phyloP scores from a whole-genome alignment of 2,329 filamentous ascomycete genomes.

The Fusarium proliferatum region DNA sequence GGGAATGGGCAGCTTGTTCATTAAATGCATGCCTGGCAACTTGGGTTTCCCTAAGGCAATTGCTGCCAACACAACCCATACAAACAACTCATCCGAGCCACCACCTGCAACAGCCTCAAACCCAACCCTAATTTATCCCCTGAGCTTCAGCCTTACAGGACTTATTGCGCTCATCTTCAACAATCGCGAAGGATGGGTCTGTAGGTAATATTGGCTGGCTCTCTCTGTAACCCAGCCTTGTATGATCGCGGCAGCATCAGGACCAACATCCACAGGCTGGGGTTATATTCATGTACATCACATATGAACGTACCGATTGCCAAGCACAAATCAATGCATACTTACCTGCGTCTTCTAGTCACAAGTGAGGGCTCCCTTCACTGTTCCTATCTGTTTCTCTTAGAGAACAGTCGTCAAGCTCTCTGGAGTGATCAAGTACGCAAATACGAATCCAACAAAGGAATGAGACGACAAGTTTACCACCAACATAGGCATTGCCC shows the following conservation, averaged over 20 bases:
- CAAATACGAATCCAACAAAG: neutral
- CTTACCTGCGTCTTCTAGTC: neutral
- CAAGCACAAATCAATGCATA: neutral
- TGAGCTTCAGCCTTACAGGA: neutral
- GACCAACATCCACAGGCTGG: neutral
- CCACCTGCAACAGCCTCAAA: neutral
- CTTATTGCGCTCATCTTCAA: neutral
- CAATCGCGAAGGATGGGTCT: neutral
- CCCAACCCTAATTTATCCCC: neutral
- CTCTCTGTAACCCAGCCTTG: neutral
- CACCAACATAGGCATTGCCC: neutral
- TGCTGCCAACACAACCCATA: neutral
- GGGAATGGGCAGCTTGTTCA: neutral
- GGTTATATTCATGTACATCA: neutral
- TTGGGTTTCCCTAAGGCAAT: neutral
- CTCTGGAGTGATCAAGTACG: neutral
- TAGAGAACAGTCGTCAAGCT: neutral
- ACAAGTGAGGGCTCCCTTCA: neutral
- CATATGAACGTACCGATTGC: neutral
- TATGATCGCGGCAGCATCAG: neutral
- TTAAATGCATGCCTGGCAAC: neutral
- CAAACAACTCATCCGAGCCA: neutral
- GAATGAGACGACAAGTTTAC: neutral
- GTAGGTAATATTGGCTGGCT: neutral
- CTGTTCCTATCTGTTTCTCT: neutral